phyloP scores from a whole-genome alignment of 768 basidiomycete species.

The Rhodocollybia butyracea region DNA sequence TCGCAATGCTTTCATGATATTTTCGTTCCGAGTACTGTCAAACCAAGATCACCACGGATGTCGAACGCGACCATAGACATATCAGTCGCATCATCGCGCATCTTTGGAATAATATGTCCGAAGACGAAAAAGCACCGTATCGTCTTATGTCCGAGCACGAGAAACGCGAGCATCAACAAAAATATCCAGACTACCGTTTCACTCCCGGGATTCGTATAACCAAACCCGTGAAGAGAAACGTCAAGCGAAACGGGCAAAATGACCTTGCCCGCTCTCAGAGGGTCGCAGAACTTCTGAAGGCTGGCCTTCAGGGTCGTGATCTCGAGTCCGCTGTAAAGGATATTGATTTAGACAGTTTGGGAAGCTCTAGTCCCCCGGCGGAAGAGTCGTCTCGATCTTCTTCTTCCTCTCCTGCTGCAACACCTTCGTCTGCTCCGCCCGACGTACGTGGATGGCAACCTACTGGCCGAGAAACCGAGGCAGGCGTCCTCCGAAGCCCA shows the following conservation, averaged over 20 bases:
- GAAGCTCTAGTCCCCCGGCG: neutral
- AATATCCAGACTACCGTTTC: constrained; percentile 56
- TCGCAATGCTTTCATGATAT: constrained; percentile 81
- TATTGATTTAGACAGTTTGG: constrained; percentile 19
- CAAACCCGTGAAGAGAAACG: constrained; percentile 46
- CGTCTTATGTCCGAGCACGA: constrained; percentile 47
- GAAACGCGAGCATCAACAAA: constrained; percentile 43
- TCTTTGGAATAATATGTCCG: constrained; percentile 52
- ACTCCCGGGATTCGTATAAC: constrained; percentile 40
- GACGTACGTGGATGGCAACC: neutral
- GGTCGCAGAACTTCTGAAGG: constrained; percentile 47
- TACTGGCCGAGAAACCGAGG: neutral
- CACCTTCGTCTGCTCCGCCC: neutral
- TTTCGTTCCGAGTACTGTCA: constrained; percentile 60
- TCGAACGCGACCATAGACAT: constrained; percentile 57
- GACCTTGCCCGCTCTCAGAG: constrained; percentile 47
- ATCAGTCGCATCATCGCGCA: constrained; percentile 55
- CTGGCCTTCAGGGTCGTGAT: constrained; percentile 48
- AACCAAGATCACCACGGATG: constrained; percentile 40
- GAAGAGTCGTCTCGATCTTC: constrained; percentile 8
- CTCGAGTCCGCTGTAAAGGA: constrained; percentile 40
- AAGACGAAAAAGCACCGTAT: constrained; percentile 49
- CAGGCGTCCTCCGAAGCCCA: constrained; percentile 23
- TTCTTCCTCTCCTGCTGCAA: neutral
- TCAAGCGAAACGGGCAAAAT: constrained; percentile 45